These are phyloP conservation scores for Wallemia ichthyophaga DNA, from an alignment of 1,284 basidiomycete species.

Conservation along the genomic window DNA sequence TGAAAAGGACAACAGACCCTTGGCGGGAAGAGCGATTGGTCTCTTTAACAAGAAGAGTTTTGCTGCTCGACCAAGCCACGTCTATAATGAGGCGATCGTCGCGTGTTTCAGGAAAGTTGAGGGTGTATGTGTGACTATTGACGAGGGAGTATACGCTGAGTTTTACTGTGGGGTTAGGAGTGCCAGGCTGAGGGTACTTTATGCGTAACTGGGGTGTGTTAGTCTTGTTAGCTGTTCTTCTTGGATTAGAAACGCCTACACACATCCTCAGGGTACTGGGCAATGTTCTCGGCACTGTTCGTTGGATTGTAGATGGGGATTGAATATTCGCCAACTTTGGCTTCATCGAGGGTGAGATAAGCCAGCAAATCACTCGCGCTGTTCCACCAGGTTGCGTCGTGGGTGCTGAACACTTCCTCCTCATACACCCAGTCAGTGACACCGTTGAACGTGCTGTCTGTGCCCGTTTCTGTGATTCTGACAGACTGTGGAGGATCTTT, in stretches of 20 bases:
- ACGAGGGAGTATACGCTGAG: conserved; percentile 50
- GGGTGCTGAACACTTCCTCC: conserved; percentile 31
- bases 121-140: conserved; percentile 4
- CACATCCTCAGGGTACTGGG: conserved; percentile 46
- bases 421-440: conserved; percentile 85
- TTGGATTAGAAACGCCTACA: too few relatives aligned
- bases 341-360: conserved; percentile 66
- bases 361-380: conserved; percentile 51
- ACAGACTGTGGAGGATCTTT: conserved; percentile 16
- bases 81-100: conserved; percentile 46
- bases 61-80: conserved; percentile 53
- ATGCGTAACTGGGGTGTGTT: not conserved
- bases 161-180: conserved; percentile 54
- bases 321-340: conserved; percentile 48
- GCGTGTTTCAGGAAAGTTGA: conserved; percentile 19
- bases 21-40: conserved; percentile 49
- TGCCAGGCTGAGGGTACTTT: conserved; percentile 37
- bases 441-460: conserved; percentile 61
- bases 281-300: conserved; percentile 29
- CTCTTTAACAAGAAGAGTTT: conserved; percentile 52
- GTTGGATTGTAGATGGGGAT: conserved; percentile 77
- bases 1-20: conserved; percentile 46
- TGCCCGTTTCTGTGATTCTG: conserved; percentile 52
- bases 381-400: conserved; percentile 59
- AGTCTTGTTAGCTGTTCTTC: too few relatives aligned